These are phyloP conservation scores for Fusarium subtropicale DNA, from an alignment of 2,329 filamentous ascomycete species.

Conservation along the genomic window DNA sequence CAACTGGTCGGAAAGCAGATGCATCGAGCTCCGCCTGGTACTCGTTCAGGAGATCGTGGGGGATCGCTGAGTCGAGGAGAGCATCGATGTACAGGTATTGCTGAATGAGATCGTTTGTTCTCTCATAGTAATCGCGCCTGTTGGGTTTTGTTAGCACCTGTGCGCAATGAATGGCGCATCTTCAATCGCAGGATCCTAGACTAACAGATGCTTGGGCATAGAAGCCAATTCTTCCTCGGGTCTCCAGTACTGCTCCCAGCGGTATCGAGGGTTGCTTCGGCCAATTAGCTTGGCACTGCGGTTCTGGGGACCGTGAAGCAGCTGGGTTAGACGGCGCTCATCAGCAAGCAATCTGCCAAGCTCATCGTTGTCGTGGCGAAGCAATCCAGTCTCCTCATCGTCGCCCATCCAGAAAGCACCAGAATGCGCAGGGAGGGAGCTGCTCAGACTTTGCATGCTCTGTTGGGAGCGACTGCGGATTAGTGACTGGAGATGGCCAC, in stretches of 20 bases:
- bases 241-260: slow-evolving; percentile 90
- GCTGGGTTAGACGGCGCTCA: slow-evolving; percentile 68
- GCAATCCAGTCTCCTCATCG: slow-evolving; percentile 50
- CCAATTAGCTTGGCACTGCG: slow-evolving; percentile 89
- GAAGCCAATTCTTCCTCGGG: slow-evolving; percentile 76
- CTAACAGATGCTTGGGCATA: slow-evolving; percentile 77
- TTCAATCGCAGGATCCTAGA: slow-evolving; percentile 5
- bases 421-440: slow-evolving; percentile 40
- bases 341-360: slow-evolving; percentile 61
- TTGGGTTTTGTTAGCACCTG: slow-evolving; percentile 11
- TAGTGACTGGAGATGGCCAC: slow-evolving; percentile 54
- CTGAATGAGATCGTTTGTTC: slow-evolving; percentile 87
- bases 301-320: slow-evolving; percentile 77
- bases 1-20: slow-evolving; percentile 64
- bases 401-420: slow-evolving; percentile 45
- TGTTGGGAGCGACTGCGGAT: slow-evolving; percentile 55
- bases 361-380: slow-evolving; percentile 56
- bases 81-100: slow-evolving; percentile 95
- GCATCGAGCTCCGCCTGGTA: slow-evolving; percentile 74
- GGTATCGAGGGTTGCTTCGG: slow-evolving; percentile 85
- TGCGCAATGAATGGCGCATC: neutral
- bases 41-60: slow-evolving; percentile 90
- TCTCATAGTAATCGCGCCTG: slow-evolving; percentile 86
- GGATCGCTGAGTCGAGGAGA: slow-evolving; percentile 90
- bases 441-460: slow-evolving; percentile 49